Evolutionary conservation across 73 alveolate genomes (phyloP).

Genomic region (Tetrahymena malaccensis): DNA sequence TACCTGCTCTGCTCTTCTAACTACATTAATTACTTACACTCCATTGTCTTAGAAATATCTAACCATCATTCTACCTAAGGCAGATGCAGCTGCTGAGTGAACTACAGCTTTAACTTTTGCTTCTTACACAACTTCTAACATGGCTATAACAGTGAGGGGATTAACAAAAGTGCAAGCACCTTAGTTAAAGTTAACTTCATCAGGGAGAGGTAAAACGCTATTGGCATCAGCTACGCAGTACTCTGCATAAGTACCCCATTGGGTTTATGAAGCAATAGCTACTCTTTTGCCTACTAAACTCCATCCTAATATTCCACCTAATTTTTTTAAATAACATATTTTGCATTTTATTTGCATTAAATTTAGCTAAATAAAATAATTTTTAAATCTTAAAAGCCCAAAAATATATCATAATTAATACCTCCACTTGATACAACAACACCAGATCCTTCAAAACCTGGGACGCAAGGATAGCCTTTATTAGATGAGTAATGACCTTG

Average conservation of each 20-base stretch:
- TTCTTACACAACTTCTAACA: conserved; percentile 18
- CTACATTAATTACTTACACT: conserved; percentile 9
- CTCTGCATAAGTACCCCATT: conserved; percentile 57
- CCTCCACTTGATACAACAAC: conserved; percentile 22
- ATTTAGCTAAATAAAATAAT: neutral
- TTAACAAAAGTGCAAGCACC: conserved; percentile 52
- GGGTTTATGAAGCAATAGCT: conserved; percentile 19
- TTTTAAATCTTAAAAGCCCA: too few relatives aligned
- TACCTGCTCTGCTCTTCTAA: conserved; percentile 30
- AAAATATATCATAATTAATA: neutral
- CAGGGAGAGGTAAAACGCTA: conserved; percentile 42
- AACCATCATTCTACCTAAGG: conserved; percentile 9
- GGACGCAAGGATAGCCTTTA: conserved; percentile 22
- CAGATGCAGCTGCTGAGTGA: conserved; percentile 27
- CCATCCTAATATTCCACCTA: conserved; percentile 46
- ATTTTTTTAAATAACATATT: too few relatives aligned
- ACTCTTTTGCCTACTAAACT: conserved; percentile 46
- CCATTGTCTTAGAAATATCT: neutral
- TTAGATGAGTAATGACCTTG: conserved; percentile 36
- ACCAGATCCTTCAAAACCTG: conserved; percentile 72
- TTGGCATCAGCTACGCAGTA: conserved; percentile 25
- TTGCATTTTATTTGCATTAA: too few relatives aligned
- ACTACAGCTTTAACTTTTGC: conserved; percentile 33
- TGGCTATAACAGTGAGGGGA: conserved; percentile 56
- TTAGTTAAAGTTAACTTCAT: conserved; percentile 14